phyloP scores from a whole-genome alignment of 2,329 filamentous ascomycete species.

The Talaromyces pinophilus region DNA sequence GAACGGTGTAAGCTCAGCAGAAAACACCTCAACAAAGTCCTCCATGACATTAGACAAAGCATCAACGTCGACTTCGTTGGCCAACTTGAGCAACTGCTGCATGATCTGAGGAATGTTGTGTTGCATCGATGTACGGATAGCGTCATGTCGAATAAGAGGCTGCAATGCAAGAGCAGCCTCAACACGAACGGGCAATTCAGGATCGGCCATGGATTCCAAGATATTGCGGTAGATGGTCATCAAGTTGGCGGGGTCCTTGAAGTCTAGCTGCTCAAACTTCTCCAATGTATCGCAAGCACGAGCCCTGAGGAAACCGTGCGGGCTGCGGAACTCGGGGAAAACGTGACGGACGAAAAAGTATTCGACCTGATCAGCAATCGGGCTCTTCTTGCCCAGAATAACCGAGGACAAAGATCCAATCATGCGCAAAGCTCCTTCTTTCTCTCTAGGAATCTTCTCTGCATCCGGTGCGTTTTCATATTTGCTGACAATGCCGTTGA shows the following conservation, averaged over 20 bases:
- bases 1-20: constrained; percentile 93
- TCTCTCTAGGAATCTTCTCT: constrained; percentile 90
- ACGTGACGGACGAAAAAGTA: constrained; percentile 98
- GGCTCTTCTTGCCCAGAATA: constrained; percentile 96
- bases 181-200: constrained; percentile 88
- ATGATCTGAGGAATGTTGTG: constrained; percentile 98
- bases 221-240: constrained; percentile 97
- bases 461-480: constrained; percentile 83
- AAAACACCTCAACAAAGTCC: constrained; percentile 98
- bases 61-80: constrained; percentile 97
- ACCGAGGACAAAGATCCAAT: constrained; percentile 93
- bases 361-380: constrained; percentile 95
- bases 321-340: constrained; percentile 94
- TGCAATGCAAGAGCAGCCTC: constrained; percentile 92
- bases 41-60: constrained; percentile 98
- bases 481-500: constrained; percentile 91
- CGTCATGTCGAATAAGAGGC: constrained; percentile 90
- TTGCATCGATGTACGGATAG: constrained; percentile 94
- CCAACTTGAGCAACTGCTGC: constrained; percentile 95
- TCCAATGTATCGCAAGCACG: constrained; percentile 96
- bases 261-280: constrained; percentile 96
- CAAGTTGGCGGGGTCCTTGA: constrained; percentile 94
- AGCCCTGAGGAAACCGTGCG: constrained; percentile 87
- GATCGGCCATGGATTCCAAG: constrained; percentile 92
- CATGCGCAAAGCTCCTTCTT: constrained; percentile 95